Conservation (phyloP, 2,329 filamentous ascomycete genomes). For the Pezicula radicicola region DNA sequence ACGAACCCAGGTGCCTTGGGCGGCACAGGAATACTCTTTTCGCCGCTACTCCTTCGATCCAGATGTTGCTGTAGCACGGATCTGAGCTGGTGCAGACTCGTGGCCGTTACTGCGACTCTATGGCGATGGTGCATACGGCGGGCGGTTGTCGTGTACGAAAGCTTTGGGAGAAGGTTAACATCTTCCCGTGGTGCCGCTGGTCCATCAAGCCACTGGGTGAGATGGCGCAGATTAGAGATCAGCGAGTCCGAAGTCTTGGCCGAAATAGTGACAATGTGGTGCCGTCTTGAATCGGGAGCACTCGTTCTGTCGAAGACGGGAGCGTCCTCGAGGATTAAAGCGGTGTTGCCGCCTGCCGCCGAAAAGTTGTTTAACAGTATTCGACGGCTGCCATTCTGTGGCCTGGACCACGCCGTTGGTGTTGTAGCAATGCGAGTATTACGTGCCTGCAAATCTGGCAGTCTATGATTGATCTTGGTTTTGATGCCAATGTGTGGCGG, state of each 20-base stretch:
- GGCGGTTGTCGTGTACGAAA: slow-evolving; percentile 14
- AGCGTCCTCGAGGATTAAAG: slow-evolving; percentile 27
- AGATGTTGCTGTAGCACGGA: background rate
- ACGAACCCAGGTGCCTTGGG: slow-evolving; percentile 35
- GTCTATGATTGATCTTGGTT: slow-evolving; percentile 25
- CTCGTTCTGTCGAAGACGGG: slow-evolving; percentile 26
- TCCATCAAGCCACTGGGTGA: slow-evolving; percentile 6
- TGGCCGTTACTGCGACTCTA: slow-evolving; percentile 45
- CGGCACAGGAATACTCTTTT: slow-evolving; percentile 38
- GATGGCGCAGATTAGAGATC: slow-evolving; percentile 2
- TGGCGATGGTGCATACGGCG: slow-evolving; percentile 56
- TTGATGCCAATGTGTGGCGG: slow-evolving; percentile 23
- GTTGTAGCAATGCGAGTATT: slow-evolving; percentile 25
- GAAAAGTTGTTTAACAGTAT: no score
- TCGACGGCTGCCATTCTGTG: no score
- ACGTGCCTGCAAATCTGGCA: slow-evolving; percentile 31
- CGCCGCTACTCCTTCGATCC: no score
- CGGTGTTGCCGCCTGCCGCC: slow-evolving; percentile 29
- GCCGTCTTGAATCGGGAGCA: slow-evolving; percentile 38
- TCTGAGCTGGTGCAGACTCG: slow-evolving; percentile 21
- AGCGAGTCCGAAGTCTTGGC: slow-evolving; percentile 34
- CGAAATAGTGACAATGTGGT: slow-evolving; percentile 42
- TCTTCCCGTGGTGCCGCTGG: slow-evolving; percentile 1
- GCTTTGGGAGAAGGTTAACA: background rate
- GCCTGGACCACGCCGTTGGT: no score